Conservation (phyloP, 163 green algal genomes). For the Scenedesmus sp. region DNA sequence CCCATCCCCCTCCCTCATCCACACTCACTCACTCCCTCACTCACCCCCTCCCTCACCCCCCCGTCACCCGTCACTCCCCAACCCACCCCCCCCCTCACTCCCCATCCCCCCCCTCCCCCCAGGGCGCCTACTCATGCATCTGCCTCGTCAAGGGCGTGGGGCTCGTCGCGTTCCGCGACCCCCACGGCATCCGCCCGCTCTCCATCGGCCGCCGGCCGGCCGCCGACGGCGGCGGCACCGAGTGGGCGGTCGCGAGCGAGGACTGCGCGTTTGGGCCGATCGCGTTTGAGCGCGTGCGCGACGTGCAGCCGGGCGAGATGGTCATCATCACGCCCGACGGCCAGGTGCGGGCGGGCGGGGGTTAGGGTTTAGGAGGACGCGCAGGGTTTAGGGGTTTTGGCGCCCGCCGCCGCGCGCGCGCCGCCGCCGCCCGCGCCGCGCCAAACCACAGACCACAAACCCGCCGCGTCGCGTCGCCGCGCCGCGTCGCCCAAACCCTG, state of each 20-base stretch:
- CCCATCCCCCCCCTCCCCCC: neutral
- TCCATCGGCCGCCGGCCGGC: conserved; percentile 79
- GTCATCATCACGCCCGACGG: conserved; percentile 83
- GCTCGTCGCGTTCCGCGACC: conserved; percentile 94
- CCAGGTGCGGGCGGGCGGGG: no score
- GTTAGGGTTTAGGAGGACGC: no score
- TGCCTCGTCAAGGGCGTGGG: conserved; percentile 84
- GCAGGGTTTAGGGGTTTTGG: no score
- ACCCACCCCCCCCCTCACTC: no score
- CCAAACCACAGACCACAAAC: no score
- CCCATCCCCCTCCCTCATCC: neutral
- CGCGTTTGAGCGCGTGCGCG: conserved; percentile 89
- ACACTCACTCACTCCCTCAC: neutral
- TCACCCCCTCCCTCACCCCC: neutral
- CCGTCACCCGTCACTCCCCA: no score
- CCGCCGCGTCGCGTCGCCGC: no score
- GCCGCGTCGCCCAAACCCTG: no score
- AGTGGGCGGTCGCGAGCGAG: conserved; percentile 93
- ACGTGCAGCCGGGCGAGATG: conserved; percentile 91
- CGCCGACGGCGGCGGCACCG: conserved; percentile 45
- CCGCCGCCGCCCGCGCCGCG: no score
- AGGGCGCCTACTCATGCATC: conserved; percentile 94
- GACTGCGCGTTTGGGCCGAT: conserved; percentile 97
- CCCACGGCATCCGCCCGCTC: conserved; percentile 93
- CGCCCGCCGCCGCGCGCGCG: no score